These are phyloP conservation scores for Lactifluus volemus DNA, from an alignment of 768 basidiomycete genomes.

Conservation along the genomic window DNA sequence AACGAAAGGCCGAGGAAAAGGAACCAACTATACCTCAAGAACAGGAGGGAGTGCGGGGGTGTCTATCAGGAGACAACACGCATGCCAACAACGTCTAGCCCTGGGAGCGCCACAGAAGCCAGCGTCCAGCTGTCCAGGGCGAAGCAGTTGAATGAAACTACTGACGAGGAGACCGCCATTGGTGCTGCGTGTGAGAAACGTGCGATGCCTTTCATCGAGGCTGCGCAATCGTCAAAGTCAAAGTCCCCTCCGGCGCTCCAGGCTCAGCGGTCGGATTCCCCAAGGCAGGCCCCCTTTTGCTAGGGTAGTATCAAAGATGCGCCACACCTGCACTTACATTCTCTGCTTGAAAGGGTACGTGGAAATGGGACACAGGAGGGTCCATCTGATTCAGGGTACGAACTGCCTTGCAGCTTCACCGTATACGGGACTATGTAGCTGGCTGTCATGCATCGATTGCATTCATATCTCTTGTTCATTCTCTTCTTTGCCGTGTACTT, in stretches of 20 bases:
- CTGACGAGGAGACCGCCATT: conserved; percentile 6
- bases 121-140: not conserved
- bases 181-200: conserved; percentile 6
- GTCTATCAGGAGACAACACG: conserved; percentile 13
- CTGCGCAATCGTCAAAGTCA: not conserved
- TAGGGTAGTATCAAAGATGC: conserved; percentile 18
- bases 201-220: not conserved
- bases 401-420: not conserved
- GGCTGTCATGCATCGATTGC: not conserved
- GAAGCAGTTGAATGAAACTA: conserved; percentile 1
- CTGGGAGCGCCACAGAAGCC: not conserved
- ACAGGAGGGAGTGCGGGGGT: not conserved
- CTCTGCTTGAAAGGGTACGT: conserved; percentile 16
- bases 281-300: not conserved
- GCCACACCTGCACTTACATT: conserved; percentile 6
- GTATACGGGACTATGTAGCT: not conserved
- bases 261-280: not conserved
- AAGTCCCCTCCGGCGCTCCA: not conserved
- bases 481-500: too few species aligned
- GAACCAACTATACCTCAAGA: not conserved
- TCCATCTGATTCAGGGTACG: not conserved
- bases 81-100: conserved; percentile 2
- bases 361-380: not conserved
- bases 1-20: not conserved
- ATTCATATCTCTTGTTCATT: too few species aligned